phyloP scores from a whole-genome alignment of 106 monocot species.

The Triglochin maritima region DNA sequence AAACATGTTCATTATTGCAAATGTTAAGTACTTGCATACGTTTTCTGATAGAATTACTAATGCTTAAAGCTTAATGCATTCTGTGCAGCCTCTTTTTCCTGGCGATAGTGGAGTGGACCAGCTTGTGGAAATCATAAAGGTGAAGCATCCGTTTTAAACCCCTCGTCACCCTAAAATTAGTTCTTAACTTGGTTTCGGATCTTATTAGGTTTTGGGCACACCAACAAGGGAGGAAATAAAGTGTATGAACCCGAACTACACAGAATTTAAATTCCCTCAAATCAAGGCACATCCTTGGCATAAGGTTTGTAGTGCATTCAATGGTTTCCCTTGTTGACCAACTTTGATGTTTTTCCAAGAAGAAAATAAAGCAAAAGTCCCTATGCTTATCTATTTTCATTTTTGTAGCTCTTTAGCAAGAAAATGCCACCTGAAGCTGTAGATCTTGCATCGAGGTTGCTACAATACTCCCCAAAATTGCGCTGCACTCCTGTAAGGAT shows the following conservation, averaged over 20 bases:
- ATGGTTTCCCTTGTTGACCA: neutral
- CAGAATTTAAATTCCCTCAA: slow-evolving; percentile 19
- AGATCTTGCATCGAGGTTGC: slow-evolving; percentile 10
- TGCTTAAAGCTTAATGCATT: neutral
- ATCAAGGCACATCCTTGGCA: slow-evolving; percentile 20
- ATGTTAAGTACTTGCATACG: too few relatives aligned
- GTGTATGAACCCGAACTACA: slow-evolving; percentile 23
- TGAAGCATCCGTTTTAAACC: neutral
- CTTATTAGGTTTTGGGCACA: slow-evolving; percentile 11
- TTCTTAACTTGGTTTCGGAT: neutral
- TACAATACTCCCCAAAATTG: slow-evolving; percentile 12
- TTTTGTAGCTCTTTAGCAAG: slow-evolving; percentile 8
- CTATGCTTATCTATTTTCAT: neutral
- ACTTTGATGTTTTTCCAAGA: neutral
- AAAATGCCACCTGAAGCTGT: slow-evolving; percentile 12
- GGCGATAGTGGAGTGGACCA: slow-evolving; percentile 57
- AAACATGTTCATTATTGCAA: too few relatives aligned
- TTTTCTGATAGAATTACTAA: neutral
- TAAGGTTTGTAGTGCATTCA: neutral
- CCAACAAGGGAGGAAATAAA: slow-evolving; percentile 23
- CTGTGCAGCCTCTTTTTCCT: slow-evolving; percentile 55
- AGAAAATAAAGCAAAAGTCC: neutral
- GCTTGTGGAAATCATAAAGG: slow-evolving; percentile 63
- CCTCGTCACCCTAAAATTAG: neutral
- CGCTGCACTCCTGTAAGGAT: slow-evolving; percentile 12